Evolutionary conservation across 163 green algal species (phyloP), one percentile per base, ranked within the genome.

Genomic region (Coccomyxa subellipsoidea): DNA sequence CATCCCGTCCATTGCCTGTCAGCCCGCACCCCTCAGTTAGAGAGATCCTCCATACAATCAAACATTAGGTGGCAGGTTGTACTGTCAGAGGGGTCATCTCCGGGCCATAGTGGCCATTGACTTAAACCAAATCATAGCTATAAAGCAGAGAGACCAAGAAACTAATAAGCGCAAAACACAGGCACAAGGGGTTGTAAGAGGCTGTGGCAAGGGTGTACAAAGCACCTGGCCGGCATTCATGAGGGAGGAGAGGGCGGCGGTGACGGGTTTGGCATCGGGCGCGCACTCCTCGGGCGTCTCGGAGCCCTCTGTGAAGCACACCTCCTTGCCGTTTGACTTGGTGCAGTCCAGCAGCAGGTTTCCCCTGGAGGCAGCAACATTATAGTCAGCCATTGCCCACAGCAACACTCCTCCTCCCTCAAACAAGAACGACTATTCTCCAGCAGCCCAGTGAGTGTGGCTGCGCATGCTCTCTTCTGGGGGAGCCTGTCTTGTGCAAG

Each of bases 321-420:
- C 2, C 70, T 77, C 70, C 70, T 77, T 59, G 18, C 76, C 39
- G 7, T 80, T 34, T 7, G 29, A 38, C 18, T 27, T 80, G 37
- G 39, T 80, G 76, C 76, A 80, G 38, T 80, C 76, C 38, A 80
- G 39, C 4, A 80, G 39, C 38, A 80, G 76, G 39, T 80, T 80
- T 18, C 76, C 39, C 29, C 37, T 80, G 76, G 12, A 69, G 12
- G 15, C 4, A 76, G n/a, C 31, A 36, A n/a, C n/a, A n/a, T n/a
- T n/a, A n/a, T n/a, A n/a, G n/a, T n/a, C n/a, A n/a, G n/a, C n/a
- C n/a, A n/a, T n/a, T n/a, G n/a, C n/a, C n/a, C 31, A 37, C 69
- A 76, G 34, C 69, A 76, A 15, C 47, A 8, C 47, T 59, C 47
- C 47, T 59, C 39, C 39, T 1, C 21, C 47, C 21, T 18, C 23